A percentile compares a stretch with the other conserved stretches of the same genome.
Evolutionary conservation across 2,329 filamentous ascomycete species (phyloP).

Genomic region (Emydomyces testavorans): DNA sequence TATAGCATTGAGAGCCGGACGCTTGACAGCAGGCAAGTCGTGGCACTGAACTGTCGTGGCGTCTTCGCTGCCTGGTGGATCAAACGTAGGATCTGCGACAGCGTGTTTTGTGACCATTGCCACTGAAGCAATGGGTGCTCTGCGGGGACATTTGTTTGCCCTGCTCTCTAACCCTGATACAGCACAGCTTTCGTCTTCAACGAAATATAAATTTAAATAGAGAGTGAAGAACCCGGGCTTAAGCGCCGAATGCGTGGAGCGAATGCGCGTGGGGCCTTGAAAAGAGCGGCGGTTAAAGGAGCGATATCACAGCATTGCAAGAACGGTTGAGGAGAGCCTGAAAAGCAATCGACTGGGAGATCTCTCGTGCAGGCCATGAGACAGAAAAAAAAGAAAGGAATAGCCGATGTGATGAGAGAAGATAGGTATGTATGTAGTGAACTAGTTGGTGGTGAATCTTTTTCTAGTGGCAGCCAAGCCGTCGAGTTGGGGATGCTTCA

Average conservation of each 20-base stretch:
- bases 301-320: no score
- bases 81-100: not conserved
- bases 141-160: slow-evolving; percentile 10
- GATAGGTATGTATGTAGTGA: no score
- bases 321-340: no score
- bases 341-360: no score
- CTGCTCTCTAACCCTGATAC: not conserved
- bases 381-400: not conserved
- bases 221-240: not conserved
- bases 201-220: not conserved
- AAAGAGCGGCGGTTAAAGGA: no score
- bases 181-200: no score
- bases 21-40: not conserved
- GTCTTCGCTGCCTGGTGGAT: not conserved
- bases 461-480: no score
- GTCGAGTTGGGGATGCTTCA: no score
- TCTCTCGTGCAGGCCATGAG: no score
- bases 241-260: not conserved
- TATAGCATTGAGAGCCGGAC: slow-evolving; percentile 5
- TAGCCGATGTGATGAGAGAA: no score
- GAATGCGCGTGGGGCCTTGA: no score
- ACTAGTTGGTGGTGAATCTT: no score
- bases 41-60: not conserved
- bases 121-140: not conserved
- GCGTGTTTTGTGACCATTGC: slow-evolving; percentile 10